Evolutionary conservation across 192 early-diverging fungal species (phyloP), one percentile per base, ranked within the genome.

Genomic region (Backusella tarrabulga): DNA sequence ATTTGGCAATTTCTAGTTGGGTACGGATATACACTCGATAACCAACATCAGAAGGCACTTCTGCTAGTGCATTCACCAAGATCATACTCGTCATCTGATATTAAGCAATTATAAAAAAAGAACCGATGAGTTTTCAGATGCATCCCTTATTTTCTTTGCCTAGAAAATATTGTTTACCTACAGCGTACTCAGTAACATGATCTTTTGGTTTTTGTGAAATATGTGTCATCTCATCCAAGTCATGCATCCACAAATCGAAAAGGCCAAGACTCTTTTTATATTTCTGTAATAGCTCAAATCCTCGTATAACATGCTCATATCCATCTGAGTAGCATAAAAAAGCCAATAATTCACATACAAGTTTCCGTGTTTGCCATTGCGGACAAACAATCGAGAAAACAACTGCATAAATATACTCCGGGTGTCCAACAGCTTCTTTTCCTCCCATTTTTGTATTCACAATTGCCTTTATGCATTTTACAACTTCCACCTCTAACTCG

Each of bases 231-330:
- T 92, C 90, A 35, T 92, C 91, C n/a, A 93, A 76, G 15, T 90
- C 87, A 36, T 86, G 84, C 83, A 95, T 84, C 94, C 94, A 95
- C 17, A 88, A 90, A 81, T 93, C 92, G 73, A 92, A 95, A 21
- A 86, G 76, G 17, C 80, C 81, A 78, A 89, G 80, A 14, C 83
- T 81, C 34, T 83, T 80, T 56, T 84, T 89, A 81, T 91, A 89
- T 79, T 92, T 88, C 76, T 88, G 88, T 76, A 93, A 83, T 75
- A 90, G 85, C 63, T 94, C 91, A 76, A 95, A 82, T 26, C 94
- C 94, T 76, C 90, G 87, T 34, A 95, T 75, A n/a, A 95, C 93
- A 15, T 90, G 79, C 15, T 86, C 85, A 50, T 93, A 91, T n/a
- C 94, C 94, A 36, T 91, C 90, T 17, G 88, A 86, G 80, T 92